These are phyloP conservation scores for Alternaria sp. DNA, from an alignment of 2,329 filamentous ascomycete genomes.

Conservation along the genomic window DNA sequence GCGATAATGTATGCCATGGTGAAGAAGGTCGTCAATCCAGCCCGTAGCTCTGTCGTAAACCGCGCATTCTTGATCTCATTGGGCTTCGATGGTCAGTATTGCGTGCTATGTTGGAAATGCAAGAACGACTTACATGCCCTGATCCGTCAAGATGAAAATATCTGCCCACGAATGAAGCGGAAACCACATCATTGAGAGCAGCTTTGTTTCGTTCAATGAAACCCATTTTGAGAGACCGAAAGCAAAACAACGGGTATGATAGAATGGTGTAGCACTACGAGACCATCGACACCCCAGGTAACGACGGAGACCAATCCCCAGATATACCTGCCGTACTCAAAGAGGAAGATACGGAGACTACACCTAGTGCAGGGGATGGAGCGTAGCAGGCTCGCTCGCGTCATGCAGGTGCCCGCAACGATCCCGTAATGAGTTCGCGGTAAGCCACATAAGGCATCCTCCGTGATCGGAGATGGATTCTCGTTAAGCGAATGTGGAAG, in stretches of 20 bases:
- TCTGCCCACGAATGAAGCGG: slow-evolving; percentile 42
- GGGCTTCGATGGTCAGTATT: slow-evolving; percentile 55
- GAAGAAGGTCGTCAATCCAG: slow-evolving; percentile 75
- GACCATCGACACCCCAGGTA: background rate
- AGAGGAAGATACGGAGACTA: background rate
- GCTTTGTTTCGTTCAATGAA: slow-evolving; percentile 29
- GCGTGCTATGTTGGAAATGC: background rate
- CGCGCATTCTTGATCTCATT: slow-evolving; percentile 74
- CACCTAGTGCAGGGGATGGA: background rate
- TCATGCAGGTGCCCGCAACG: slow-evolving; percentile 9
- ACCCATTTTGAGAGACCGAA: slow-evolving; percentile 7
- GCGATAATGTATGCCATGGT: slow-evolving; percentile 67
- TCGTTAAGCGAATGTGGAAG: background rate
- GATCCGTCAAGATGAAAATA: slow-evolving; percentile 80
- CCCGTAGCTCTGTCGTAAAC: slow-evolving; percentile 84
- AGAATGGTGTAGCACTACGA: background rate
- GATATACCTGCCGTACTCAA: slow-evolving; percentile 3
- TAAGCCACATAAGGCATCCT: background rate
- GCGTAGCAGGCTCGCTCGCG: slow-evolving; percentile 1
- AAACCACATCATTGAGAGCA: slow-evolving; percentile 40
- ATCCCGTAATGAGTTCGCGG: background rate
- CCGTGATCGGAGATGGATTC: background rate
- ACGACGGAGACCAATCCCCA: background rate
- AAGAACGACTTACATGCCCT: slow-evolving; percentile 71
- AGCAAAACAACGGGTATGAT: background rate